Evolutionary conservation across 2,329 filamentous ascomycete genomes (phyloP).

Genomic region (Chaetomiaceae sp.): DNA sequence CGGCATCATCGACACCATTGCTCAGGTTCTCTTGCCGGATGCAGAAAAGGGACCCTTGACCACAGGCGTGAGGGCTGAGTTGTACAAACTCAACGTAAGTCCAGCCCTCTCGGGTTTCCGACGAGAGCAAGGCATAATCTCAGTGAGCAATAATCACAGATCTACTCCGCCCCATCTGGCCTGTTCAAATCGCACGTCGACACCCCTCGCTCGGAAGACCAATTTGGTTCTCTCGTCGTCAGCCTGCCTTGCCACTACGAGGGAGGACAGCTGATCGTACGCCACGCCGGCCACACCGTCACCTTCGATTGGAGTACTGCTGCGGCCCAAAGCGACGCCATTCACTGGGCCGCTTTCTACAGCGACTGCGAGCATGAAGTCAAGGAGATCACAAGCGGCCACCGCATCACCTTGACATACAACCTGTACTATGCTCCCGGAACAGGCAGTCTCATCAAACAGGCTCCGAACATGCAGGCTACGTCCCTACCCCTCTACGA

Average conservation of each 20-base stretch:
- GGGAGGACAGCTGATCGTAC: conserved; percentile 41
- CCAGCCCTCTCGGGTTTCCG: background rate
- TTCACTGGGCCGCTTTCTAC: conserved; percentile 50
- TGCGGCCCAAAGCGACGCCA: conserved; percentile 7
- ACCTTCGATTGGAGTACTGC: conserved; percentile 39
- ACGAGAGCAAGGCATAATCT: no score
- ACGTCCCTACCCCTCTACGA: no score
- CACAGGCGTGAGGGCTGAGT: conserved; percentile 40
- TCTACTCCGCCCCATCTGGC: conserved; percentile 48
- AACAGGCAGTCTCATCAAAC: no score
- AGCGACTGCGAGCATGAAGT: conserved; percentile 51
- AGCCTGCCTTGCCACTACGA: conserved; percentile 38
- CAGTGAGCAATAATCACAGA: background rate
- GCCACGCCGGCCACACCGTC: conserved; percentile 34
- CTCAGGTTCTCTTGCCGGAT: conserved; percentile 39
- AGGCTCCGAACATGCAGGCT: no score
- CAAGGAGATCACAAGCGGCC: conserved; percentile 43
- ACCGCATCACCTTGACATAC: conserved; percentile 56
- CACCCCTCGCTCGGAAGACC: conserved; percentile 42
- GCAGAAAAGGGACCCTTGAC: background rate
- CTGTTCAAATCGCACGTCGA: conserved; percentile 50
- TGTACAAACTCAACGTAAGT: conserved; percentile 47
- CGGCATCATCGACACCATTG: conserved; percentile 48
- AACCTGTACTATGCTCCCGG: conserved; percentile 46
- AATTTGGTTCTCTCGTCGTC: conserved; percentile 52